phyloP scores from a whole-genome alignment of 495 filamentous ascomycete genomes.

The Penicillium lagena region DNA sequence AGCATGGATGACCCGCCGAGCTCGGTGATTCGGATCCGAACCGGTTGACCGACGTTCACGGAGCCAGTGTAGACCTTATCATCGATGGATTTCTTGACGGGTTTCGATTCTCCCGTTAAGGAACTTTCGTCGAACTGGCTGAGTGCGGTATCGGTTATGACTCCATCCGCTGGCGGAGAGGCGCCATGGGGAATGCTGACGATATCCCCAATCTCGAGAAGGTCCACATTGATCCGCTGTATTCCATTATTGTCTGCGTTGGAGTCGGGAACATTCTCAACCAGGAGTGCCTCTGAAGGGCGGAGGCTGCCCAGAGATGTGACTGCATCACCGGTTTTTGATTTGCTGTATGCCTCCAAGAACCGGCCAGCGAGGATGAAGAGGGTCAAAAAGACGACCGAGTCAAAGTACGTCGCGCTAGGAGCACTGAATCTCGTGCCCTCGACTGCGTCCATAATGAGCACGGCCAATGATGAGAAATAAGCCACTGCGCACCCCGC shows the following conservation, averaged over 20 bases:
- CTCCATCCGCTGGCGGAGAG: constrained; percentile 82
- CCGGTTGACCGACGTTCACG: constrained; percentile 69
- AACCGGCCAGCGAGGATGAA: constrained; percentile 79
- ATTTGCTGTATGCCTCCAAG: constrained; percentile 89
- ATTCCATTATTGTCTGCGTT: constrained; percentile 14
- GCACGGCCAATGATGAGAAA: constrained; percentile 70
- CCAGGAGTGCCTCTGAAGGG: constrained; percentile 70
- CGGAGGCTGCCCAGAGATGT: constrained; percentile 70
- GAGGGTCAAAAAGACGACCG: constrained; percentile 87
- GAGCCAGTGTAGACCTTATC: constrained; percentile 81
- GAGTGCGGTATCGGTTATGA: constrained; percentile 50
- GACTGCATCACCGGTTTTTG: constrained; percentile 85
- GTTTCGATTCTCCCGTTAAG: constrained; percentile 80
- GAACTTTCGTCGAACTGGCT: constrained; percentile 84
- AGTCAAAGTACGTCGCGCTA: constrained; percentile 79
- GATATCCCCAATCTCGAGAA: constrained; percentile 77
- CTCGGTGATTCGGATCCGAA: constrained; percentile 64
- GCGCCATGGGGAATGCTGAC: constrained; percentile 71
- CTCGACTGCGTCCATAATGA: constrained; percentile 60
- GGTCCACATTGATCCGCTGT: constrained; percentile 54
- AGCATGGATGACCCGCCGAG: constrained; percentile 78
- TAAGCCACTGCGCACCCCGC: constrained; percentile 87
- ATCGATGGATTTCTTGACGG: constrained; percentile 61
- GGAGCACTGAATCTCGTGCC: constrained; percentile 31
- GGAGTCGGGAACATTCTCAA: constrained; percentile 24